Evolutionary conservation across 805 yeast genomes (phyloP), one percentile per base, ranked within the genome.

Genomic region (Tetrapisispora nanseiensis): DNA sequence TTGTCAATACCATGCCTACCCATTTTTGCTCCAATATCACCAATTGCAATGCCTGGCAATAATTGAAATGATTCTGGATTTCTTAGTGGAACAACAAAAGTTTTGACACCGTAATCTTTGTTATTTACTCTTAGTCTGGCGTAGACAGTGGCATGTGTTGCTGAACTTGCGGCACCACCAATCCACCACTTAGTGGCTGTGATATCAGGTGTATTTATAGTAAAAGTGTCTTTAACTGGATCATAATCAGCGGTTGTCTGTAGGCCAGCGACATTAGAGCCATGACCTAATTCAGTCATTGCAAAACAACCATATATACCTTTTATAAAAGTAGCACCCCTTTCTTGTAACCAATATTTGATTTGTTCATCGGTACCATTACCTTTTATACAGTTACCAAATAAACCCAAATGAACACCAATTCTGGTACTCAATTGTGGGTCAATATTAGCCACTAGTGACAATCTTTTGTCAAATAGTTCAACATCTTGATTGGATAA

Each of bases 181-280:
- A 89, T 89, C 97, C 97, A 89, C 96, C 97, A 89, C 62, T 89
- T 89, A 21, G 96, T 87, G 34, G 97, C 96, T 29, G 94, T 89
- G 42, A 84, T 62, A 57, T 87, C 84, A 1, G 97, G 97, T 11
- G 97, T 89, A 59, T 85, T 75, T 55, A 89, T 78, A 42, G 74
- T 59, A 57, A 89, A 84, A 48, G 78, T 78, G 53, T 86, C 85
- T 23, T 71, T 72, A 15, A 64, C 66, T 16, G 68, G 66, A 60
- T 86, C 80, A 60, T 73, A 89, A 18, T 82, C 80, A 13, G 97
- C 95, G 13, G 87, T 82, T n/a, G 97, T 89, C 63, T 89, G 95
- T 47, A 86, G 70, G 20, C 85, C 94, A 4, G 95, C 95, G 35
- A 89, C 96, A 61, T 89, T 89, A 11, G 95, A 85, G 22, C 96